These are phyloP conservation scores for Lizonia empirigonia DNA, from an alignment of 2,329 filamentous ascomycete species.

Conservation along the genomic window DNA sequence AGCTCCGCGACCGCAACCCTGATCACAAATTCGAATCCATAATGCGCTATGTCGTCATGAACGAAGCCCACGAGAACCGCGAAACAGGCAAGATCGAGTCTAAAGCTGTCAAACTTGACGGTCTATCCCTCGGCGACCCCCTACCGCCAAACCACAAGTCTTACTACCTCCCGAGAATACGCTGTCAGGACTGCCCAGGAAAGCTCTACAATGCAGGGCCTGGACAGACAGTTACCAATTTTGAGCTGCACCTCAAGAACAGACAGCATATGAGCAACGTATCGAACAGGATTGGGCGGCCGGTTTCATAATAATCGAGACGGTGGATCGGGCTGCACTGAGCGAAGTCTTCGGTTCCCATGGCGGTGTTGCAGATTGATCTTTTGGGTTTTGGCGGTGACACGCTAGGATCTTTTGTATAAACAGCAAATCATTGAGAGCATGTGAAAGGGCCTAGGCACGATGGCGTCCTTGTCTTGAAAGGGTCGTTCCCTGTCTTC, in stretches of 20 bases:
- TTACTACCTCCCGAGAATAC: constrained; percentile 85
- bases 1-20: constrained; percentile 72
- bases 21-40: constrained; percentile 84
- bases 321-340: background rate
- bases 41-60: constrained; percentile 88
- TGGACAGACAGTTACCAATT: constrained; percentile 83
- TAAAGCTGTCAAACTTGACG: constrained; percentile 60
- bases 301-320: constrained; percentile 12
- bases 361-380: background rate
- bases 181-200: constrained; percentile 89
- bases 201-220: constrained; percentile 93
- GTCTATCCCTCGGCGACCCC: constrained; percentile 54
- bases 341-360: background rate
- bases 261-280: constrained; percentile 64
- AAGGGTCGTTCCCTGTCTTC: background rate
- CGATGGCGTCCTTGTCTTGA: constrained; percentile 26
- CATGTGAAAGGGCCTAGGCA: constrained; percentile 22
- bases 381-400: constrained; percentile 2
- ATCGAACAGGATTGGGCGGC: constrained; percentile 38
- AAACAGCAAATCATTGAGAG: constrained; percentile 17
- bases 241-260: constrained; percentile 91
- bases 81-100: constrained; percentile 62
- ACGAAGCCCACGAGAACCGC: constrained; percentile 54
- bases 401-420: constrained; percentile 19
- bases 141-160: constrained; percentile 71